phyloP scores from a whole-genome alignment of 192 early-diverging fungal species.

The Martensiomyces pterosporus region DNA sequence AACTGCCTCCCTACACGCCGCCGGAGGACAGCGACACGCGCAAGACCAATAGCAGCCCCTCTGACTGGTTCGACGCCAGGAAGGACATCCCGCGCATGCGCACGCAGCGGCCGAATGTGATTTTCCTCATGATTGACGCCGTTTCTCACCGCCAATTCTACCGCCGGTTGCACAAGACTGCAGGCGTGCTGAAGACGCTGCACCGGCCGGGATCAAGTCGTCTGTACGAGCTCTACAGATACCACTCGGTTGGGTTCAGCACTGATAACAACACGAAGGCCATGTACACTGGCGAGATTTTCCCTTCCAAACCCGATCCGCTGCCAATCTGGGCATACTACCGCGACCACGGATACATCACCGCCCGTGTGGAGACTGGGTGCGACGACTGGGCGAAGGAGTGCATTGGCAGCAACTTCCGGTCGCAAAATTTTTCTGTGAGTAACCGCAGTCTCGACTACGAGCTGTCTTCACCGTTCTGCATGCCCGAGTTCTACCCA shows the following conservation, averaged over 20 bases:
- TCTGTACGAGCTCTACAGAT: constrained; percentile 52
- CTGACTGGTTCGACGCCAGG: constrained; percentile 1
- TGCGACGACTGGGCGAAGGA: constrained; percentile 55
- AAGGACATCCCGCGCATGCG: neutral
- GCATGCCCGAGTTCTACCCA: constrained; percentile 52
- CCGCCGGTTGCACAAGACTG: constrained; percentile 51
- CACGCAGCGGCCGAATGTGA: constrained; percentile 43
- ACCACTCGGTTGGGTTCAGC: constrained; percentile 53
- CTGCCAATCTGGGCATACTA: constrained; percentile 58
- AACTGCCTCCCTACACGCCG: constrained; percentile 7
- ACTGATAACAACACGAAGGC: constrained; percentile 54
- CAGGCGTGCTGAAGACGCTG: constrained; percentile 16
- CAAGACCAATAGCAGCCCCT: neutral
- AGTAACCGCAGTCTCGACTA: constrained; percentile 49
- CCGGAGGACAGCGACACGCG: constrained; percentile 30
- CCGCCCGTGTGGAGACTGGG: constrained; percentile 48
- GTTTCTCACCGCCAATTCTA: constrained; percentile 53
- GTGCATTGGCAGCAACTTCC: constrained; percentile 29
- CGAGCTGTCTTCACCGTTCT: constrained; percentile 55
- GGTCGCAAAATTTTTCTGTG: constrained; percentile 22
- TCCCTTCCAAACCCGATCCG: constrained; percentile 19
- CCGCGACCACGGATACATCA: constrained; percentile 53
- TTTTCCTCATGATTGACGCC: constrained; percentile 55
- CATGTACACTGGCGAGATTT: constrained; percentile 44
- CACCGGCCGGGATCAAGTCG: constrained; percentile 27